Conservation (phyloP, 495 filamentous ascomycete genomes). For the Pseudevernia furfuracea region DNA sequence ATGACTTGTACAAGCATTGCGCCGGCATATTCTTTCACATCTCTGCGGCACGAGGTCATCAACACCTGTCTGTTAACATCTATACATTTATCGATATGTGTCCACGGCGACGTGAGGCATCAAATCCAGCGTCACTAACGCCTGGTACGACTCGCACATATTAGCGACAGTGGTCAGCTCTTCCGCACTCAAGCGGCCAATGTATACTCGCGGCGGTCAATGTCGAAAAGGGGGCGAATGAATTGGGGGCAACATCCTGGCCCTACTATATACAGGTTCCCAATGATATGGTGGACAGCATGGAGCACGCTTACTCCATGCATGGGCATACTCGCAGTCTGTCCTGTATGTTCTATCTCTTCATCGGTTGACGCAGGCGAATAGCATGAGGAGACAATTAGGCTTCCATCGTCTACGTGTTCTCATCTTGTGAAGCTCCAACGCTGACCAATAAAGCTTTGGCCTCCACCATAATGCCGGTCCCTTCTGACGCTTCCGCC, state of each 20-base stretch:
- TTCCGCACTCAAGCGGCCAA: conserved; percentile 5
- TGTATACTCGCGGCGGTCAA: conserved; percentile 21
- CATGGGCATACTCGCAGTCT: conserved; percentile 25
- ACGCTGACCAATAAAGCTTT: conserved; percentile 23
- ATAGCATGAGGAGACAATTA: not conserved
- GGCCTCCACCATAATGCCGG: conserved; percentile 26
- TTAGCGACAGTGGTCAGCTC: conserved; percentile 19
- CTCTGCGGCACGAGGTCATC: conserved; percentile 1
- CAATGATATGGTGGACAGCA: conserved; percentile 24
- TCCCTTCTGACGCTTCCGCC: conserved; percentile 24
- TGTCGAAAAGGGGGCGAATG: conserved; percentile 24
- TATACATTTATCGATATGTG: conserved; percentile 12
- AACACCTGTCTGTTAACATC: not conserved
- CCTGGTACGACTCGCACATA: not conserved
- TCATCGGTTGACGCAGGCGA: not conserved
- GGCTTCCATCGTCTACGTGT: conserved; percentile 1
- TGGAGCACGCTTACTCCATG: conserved; percentile 25
- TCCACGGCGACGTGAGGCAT: conserved; percentile 7
- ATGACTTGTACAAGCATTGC: conserved; percentile 27
- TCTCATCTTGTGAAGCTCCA: not conserved
- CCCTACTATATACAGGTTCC: conserved; percentile 12
- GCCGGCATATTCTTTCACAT: conserved; percentile 14
- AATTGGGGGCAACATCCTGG: conserved; percentile 18
- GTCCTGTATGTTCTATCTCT: conserved; percentile 23
- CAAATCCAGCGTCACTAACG: conserved; percentile 2